These are phyloP conservation scores for Trametopsis cervina DNA, from an alignment of 768 basidiomycete genomes.

Conservation along the genomic window DNA sequence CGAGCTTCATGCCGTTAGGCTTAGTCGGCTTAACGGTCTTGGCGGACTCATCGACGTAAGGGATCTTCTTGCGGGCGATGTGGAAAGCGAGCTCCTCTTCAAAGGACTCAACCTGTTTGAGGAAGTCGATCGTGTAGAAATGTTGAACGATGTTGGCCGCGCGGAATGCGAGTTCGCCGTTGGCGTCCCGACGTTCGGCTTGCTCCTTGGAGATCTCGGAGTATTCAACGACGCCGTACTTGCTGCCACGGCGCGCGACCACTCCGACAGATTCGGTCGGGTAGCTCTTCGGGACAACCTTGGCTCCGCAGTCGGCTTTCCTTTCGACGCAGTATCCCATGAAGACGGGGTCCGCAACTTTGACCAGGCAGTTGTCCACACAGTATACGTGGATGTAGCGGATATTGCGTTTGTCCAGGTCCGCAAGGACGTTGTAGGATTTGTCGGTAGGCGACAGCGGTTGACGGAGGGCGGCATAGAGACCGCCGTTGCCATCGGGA, in stretches of 20 bases:
- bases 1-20: conserved; percentile 99
- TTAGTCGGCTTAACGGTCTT: conserved; percentile 68
- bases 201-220: conserved; percentile 90
- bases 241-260: conserved; percentile 75
- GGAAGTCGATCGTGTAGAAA: conserved; percentile 87
- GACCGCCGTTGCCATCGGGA: conserved; percentile 95
- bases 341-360: conserved; percentile 96
- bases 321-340: conserved; percentile 89
- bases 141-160: conserved; percentile 98
- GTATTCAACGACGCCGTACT: conserved; percentile 94
- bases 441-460: conserved; percentile 57
- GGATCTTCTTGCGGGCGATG: conserved; percentile 97
- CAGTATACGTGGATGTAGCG: conserved; percentile 93
- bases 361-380: conserved; percentile 98
- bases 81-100: conserved; percentile 92
- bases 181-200: conserved; percentile 65
- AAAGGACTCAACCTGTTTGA: conserved; percentile 71
- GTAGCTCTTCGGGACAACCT: conserved; percentile 86
- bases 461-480: conserved; percentile 87
- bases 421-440: conserved; percentile 72
- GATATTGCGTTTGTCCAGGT: conserved; percentile 69
- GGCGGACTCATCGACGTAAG: conserved; percentile 68
- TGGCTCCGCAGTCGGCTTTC: conserved; percentile 86
- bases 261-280: conserved; percentile 95
- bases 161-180: conserved; percentile 80